phyloP scores from a whole-genome alignment of 306 rosid species.

The Crotalaria pallida region DNA sequence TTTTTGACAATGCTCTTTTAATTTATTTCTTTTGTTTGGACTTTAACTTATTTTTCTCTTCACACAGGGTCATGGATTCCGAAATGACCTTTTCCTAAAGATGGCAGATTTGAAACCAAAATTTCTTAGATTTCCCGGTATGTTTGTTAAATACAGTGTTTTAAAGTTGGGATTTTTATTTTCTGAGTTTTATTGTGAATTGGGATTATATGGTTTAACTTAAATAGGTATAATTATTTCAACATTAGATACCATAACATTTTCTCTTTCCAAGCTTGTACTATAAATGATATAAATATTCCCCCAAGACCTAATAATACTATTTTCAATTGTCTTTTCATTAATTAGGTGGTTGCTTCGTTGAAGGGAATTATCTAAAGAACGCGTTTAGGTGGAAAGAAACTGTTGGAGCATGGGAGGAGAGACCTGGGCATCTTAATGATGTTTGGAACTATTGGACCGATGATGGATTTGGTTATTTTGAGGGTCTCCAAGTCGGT shows the following conservation, averaged over 20 bases:
- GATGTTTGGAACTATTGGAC: conserved; percentile 82
- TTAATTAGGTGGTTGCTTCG: too few species aligned
- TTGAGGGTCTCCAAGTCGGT: conserved; percentile 65
- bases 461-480: conserved; percentile 77
- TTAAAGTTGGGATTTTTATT: neutral
- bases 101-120: conserved; percentile 42
- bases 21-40: neutral
- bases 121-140: conserved; percentile 66
- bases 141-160: neutral
- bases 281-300: too few species aligned
- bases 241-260: too few species aligned
- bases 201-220: too few species aligned
- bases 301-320: too few species aligned
- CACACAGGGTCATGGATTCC: conserved; percentile 58
- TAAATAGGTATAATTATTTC: too few species aligned
- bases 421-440: too few species aligned
- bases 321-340: too few species aligned
- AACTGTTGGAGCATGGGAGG: too few species aligned
- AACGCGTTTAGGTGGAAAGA: too few species aligned
- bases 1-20: neutral
- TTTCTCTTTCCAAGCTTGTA: too few species aligned
- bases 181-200: neutral
- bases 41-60: neutral
- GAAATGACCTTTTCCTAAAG: conserved; percentile 48
- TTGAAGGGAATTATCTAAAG: too few species aligned